Evolutionary conservation across 495 filamentous ascomycete species (phyloP).

Genomic region (Podospora tetraspora): DNA sequence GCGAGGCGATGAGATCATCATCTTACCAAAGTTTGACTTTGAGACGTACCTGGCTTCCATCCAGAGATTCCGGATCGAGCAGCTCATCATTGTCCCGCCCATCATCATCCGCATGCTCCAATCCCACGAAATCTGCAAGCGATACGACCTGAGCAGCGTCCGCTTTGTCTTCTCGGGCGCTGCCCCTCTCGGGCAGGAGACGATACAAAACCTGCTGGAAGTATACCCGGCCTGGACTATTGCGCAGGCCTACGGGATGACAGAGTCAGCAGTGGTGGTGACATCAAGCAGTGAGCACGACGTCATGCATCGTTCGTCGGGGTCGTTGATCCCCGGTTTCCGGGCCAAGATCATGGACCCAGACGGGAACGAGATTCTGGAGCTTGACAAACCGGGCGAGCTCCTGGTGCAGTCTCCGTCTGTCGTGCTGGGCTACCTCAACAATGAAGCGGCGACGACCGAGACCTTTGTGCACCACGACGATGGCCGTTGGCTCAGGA

Average conservation of each 20-base stretch:
- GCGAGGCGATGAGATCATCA: neutral
- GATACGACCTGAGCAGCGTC: neutral
- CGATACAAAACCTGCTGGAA: neutral
- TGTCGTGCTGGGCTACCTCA: conserved; percentile 75
- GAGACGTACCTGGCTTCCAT: neutral
- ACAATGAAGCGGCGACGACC: conserved; percentile 75
- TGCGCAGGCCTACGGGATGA: conserved; percentile 53
- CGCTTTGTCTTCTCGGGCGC: neutral
- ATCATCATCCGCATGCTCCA: neutral
- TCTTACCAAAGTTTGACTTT: neutral
- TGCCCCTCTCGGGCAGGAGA: neutral
- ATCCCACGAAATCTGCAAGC: neutral
- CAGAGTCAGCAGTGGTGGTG: conserved; percentile 75
- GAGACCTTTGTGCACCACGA: conserved; percentile 74
- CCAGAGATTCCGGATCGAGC: neutral
- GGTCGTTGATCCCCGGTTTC: conserved; percentile 61
- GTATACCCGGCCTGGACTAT: neutral
- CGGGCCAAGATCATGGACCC: conserved; percentile 65
- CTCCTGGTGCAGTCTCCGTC: conserved; percentile 70
- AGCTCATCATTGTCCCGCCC: neutral
- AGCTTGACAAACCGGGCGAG: conserved; percentile 74
- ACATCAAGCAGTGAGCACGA: conserved; percentile 60
- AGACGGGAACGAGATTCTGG: conserved; percentile 71
- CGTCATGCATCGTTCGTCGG: conserved; percentile 66
- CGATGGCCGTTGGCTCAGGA: conserved; percentile 71